A percentile compares a stretch with the other conserved stretches of the same genome.
Evolutionary conservation across 768 basidiomycete genomes (phyloP).

Genomic region (Lyophyllum semitale): DNA sequence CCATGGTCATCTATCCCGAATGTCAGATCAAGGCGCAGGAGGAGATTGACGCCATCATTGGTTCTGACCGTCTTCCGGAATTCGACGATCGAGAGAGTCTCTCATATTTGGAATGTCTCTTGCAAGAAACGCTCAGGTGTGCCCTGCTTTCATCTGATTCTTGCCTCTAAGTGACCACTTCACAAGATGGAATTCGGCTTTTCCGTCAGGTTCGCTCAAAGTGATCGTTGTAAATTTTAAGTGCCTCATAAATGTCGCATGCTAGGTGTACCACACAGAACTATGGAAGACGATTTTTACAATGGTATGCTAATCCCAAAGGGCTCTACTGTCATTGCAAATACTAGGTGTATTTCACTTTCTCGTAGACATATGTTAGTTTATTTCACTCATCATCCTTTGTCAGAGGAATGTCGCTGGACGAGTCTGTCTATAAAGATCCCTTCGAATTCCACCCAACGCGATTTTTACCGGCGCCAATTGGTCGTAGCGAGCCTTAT

Average conservation of each 20-base stretch:
- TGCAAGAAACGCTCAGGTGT: slow-evolving; percentile 12
- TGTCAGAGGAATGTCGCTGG: neutral
- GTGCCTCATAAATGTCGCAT: neutral
- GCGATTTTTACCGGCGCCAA: slow-evolving; percentile 12
- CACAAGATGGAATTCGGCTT: neutral
- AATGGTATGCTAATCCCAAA: too few species aligned
- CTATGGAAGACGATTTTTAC: neutral
- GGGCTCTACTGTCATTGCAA: slow-evolving; percentile 1
- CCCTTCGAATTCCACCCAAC: slow-evolving; percentile 9
- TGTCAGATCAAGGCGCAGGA: slow-evolving; percentile 18
- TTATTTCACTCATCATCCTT: neutral
- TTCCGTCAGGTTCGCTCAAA: neutral
- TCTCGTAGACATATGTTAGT: neutral
- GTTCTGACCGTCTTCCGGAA: slow-evolving; percentile 13
- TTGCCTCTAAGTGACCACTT: neutral
- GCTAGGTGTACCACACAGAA: neutral
- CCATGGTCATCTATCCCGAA: slow-evolving; percentile 20
- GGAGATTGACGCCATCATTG: slow-evolving; percentile 19
- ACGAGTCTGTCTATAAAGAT: slow-evolving; percentile 7
- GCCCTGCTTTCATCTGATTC: neutral
- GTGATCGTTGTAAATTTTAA: neutral
- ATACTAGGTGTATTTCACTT: neutral
- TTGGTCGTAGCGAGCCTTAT: slow-evolving; percentile 11
- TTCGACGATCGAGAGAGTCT: slow-evolving; percentile 11
- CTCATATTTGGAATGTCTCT: slow-evolving; percentile 18